Conservation (phyloP, 2,329 filamentous ascomycete species). For the Chalaropsis ovoidea region DNA sequence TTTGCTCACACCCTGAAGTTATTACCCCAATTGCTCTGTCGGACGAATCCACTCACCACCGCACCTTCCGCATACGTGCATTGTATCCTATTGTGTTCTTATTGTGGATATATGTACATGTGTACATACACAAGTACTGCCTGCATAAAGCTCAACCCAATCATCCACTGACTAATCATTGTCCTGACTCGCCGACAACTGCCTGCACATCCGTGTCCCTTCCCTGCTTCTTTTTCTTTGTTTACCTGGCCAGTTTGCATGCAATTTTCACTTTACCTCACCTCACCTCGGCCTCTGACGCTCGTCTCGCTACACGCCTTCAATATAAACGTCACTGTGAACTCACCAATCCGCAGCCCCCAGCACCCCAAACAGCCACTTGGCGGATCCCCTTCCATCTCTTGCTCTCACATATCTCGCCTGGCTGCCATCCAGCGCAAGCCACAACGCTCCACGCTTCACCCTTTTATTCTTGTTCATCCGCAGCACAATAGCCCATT, state of each 20-base stretch:
- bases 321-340: too few species aligned
- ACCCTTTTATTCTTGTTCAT: conserved; percentile 11
- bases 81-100: not conserved
- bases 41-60: conserved; percentile 3
- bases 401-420: not conserved
- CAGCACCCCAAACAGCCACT: not conserved
- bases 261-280: not conserved
- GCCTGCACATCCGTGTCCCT: not conserved
- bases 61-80: not conserved
- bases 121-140: not conserved
- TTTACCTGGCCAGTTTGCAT: not conserved
- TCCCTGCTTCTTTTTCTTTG: not conserved
- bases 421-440: conserved; percentile 3
- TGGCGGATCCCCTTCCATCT: not conserved
- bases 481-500: conserved; percentile 10
- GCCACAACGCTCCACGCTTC: conserved; percentile 1
- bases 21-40: not conserved
- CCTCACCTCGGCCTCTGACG: not conserved
- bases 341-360: not conserved
- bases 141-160: conserved; percentile 4
- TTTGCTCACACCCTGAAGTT: not conserved
- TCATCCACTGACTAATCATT: not conserved
- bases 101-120: not conserved
- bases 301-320: not conserved
- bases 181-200: not conserved